A percentile compares a stretch with the other conserved stretches of the same genome.
Evolutionary conservation across 768 basidiomycete species (phyloP).

Genomic region (Hypholoma fasciculare): DNA sequence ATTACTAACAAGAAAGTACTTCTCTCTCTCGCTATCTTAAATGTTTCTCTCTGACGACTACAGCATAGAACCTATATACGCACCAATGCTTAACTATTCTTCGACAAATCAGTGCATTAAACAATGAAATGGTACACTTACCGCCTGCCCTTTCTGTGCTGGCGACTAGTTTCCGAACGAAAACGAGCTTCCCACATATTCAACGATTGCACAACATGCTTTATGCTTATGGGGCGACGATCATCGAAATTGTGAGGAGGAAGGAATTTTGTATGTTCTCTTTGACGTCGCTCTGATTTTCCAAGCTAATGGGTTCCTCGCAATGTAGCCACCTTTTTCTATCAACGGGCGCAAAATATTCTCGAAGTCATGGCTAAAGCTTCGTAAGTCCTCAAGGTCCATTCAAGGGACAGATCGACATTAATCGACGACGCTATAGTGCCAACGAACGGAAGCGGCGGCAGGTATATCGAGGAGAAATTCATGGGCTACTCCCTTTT

Average conservation of each 20-base stretch:
- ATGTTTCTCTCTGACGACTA: slow-evolving; percentile 20
- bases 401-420: neutral
- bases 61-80: slow-evolving; percentile 68
- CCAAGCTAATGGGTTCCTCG: neutral
- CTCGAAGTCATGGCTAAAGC: slow-evolving; percentile 87
- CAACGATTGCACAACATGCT: slow-evolving; percentile 86
- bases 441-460: slow-evolving; percentile 80
- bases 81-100: slow-evolving; percentile 65
- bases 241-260: slow-evolving; percentile 87
- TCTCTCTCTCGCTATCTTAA: neutral
- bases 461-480: slow-evolving; percentile 81
- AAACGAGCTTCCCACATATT: slow-evolving; percentile 90
- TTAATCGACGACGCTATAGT: slow-evolving; percentile 33
- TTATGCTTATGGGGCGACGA: slow-evolving; percentile 89
- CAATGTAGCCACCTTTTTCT: slow-evolving; percentile 70
- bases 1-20: slow-evolving; percentile 57
- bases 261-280: slow-evolving; percentile 78
- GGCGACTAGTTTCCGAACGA: slow-evolving; percentile 69
- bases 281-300: neutral
- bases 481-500: slow-evolving; percentile 87
- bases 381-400: slow-evolving; percentile 50
- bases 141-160: slow-evolving; percentile 64
- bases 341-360: slow-evolving; percentile 76
- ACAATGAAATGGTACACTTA: slow-evolving; percentile 77
- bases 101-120: slow-evolving; percentile 76